Conservation (phyloP, 805 yeast genomes). For the Candida pini region DNA sequence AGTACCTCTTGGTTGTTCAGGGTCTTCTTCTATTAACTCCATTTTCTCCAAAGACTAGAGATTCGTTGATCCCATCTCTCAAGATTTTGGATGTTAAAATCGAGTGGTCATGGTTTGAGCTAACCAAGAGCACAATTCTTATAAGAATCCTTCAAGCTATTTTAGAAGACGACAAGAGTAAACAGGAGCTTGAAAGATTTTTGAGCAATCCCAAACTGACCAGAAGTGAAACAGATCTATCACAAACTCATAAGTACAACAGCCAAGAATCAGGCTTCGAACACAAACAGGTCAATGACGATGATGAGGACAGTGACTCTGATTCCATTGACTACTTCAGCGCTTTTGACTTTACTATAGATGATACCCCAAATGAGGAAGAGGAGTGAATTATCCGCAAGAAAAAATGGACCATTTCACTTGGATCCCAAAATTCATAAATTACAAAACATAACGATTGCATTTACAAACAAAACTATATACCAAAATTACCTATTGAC, state of each 20-base stretch:
- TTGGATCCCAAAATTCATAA: no score
- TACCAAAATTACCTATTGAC: no score
- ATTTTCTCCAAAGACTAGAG: conserved; percentile 46
- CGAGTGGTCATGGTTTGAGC: conserved; percentile 54
- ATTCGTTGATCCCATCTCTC: conserved; percentile 38
- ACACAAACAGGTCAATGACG: not conserved
- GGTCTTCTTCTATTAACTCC: conserved; percentile 49
- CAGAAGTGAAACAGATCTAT: no score
- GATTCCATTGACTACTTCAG: conserved; percentile 15
- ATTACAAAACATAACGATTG: no score
- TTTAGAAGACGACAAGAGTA: not conserved
- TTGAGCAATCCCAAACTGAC: no score
- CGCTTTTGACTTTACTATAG: conserved; percentile 15
- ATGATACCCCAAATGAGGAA: no score
- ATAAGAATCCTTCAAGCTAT: conserved; percentile 7
- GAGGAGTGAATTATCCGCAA: no score
- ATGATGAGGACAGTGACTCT: conserved; percentile 4
- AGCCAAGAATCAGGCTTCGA: no score
- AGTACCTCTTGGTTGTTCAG: conserved; percentile 29
- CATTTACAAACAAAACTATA: no score
- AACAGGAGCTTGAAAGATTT: no score
- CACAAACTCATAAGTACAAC: no score
- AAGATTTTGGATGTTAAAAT: conserved; percentile 45
- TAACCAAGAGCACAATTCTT: conserved; percentile 32
- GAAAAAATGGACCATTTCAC: no score